Evolutionary conservation across 768 basidiomycete species (phyloP).

Genomic region (Tulasnella sp.): DNA sequence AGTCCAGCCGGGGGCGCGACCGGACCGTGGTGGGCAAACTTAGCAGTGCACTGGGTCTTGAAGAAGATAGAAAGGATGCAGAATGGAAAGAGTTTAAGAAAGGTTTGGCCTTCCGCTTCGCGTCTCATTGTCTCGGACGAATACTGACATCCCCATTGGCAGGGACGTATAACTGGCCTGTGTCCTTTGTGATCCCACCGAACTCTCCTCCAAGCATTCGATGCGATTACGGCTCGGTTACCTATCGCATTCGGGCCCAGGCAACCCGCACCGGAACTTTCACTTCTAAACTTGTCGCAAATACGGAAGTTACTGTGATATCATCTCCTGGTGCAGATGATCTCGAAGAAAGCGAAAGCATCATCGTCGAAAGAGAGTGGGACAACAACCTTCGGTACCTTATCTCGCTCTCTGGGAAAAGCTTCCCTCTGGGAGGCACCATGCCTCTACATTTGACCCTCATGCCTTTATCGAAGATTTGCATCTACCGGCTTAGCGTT

Average conservation of each 20-base stretch:
- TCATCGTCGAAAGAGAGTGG: slow-evolving; percentile 89
- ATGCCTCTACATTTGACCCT: slow-evolving; percentile 80
- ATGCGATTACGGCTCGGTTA: slow-evolving; percentile 74
- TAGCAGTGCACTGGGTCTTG: slow-evolving; percentile 46
- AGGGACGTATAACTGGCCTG: slow-evolving; percentile 94
- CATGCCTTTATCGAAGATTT: slow-evolving; percentile 82
- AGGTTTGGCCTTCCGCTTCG: slow-evolving; percentile 52
- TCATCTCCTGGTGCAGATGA: slow-evolving; percentile 79
- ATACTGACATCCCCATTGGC: slow-evolving; percentile 33
- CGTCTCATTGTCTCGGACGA: not conserved
- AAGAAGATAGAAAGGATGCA: slow-evolving; percentile 42
- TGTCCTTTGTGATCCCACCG: slow-evolving; percentile 84
- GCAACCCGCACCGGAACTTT: slow-evolving; percentile 86
- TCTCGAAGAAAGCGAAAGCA: slow-evolving; percentile 75
- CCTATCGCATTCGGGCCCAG: slow-evolving; percentile 77
- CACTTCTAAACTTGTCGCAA: slow-evolving; percentile 67
- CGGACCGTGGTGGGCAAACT: slow-evolving; percentile 46
- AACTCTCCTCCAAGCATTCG: slow-evolving; percentile 76
- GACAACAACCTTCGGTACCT: slow-evolving; percentile 84
- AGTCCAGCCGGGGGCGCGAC: slow-evolving; percentile 41
- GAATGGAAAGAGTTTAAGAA: slow-evolving; percentile 87
- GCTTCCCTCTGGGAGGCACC: slow-evolving; percentile 79
- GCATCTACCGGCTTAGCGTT: slow-evolving; percentile 71
- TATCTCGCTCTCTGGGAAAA: slow-evolving; percentile 71
- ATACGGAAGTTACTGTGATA: slow-evolving; percentile 74